Base-by-base conservation (phyloP, 1,139 yeast species). In the Sugiyamaella xylanicola region DNA sequence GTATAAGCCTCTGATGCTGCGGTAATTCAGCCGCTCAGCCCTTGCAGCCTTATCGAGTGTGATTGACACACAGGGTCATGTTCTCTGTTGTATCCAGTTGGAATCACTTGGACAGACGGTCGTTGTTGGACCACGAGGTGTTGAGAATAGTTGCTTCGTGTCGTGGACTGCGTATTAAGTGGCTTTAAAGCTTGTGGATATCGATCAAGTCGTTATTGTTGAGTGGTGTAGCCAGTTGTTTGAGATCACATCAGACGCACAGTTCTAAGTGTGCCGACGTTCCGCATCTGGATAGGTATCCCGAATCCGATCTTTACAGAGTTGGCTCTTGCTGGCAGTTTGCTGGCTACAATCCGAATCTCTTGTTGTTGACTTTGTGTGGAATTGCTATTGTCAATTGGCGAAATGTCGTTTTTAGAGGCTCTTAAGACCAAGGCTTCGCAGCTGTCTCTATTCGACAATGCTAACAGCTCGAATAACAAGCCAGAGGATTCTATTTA, bases 391-490 rank as follows among this genome's bases (percentile, higher is more conserved):
- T 25, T 5, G 29, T 25, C 29, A 22, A 13, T 20, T 17, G 21
- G 16, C 39, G 50, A 35, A 27, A 82, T 81, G 85, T 79, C 85
- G 22, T 78, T 82, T 63, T 73, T 82, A 57, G 81, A 74, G 53
- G 63, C 76, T 2, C 67, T 82, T 35, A 74, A 78, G 59, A 78
- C 77, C 54, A 79, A 75, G 65, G 84, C 85, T 4, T 69, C 78
- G n/a, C 72, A 69, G 56, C 62, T 72, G 35, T 65, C 74, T 22
- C 65, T 78, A 22, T 72, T 78, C 54, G 83, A 79, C 56, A 71
- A 65, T 59, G 66, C 69, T 15, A 54, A 56, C 43, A 47, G 66
- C 56, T 56, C 58, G 3, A 60, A 60, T 19, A 41, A 63, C 54
- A 49, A 64, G 32, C 48, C 48, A 2, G 53, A 50, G 35, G 65